Conservation (phyloP, 2,329 filamentous ascomycete species). For the Penicillium italicum region DNA sequence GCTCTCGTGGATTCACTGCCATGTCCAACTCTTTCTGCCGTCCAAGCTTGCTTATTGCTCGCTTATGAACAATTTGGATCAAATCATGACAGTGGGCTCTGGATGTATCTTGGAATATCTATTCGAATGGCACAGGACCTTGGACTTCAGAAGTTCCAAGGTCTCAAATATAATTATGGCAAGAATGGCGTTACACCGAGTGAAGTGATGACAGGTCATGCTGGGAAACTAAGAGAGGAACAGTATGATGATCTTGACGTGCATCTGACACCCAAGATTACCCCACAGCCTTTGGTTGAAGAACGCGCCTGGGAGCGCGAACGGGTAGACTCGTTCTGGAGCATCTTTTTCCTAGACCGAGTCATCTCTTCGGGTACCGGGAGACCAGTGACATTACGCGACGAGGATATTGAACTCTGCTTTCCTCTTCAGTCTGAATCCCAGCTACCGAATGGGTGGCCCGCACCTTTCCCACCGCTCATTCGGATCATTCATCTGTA, state of each 20-base stretch:
- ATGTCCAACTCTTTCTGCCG: constrained; percentile 76
- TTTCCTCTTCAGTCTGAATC: constrained; percentile 59
- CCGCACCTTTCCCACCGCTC: constrained; percentile 73
- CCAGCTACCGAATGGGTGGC: constrained; percentile 60
- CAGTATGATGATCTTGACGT: constrained; percentile 44
- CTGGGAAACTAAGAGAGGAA: constrained; percentile 43
- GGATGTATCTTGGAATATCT: constrained; percentile 88
- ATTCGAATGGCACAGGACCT: constrained; percentile 80
- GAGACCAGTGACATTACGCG: constrained; percentile 74
- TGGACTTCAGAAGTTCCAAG: constrained; percentile 76
- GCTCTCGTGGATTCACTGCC: constrained; percentile 78
- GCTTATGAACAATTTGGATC: constrained; percentile 88
- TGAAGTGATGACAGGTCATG: constrained; percentile 48
- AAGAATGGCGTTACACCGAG: constrained; percentile 55
- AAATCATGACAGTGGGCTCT: constrained; percentile 81
- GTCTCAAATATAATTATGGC: constrained; percentile 58
- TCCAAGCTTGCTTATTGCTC: constrained; percentile 77
- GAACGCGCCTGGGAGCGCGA: constrained; percentile 69
- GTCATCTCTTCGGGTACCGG: constrained; percentile 86
- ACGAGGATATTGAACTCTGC: constrained; percentile 78
- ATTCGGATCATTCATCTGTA: constrained; percentile 84
- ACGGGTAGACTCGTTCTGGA: constrained; percentile 83
- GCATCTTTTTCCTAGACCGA: constrained; percentile 80
- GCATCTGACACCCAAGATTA: constrained; percentile 22
- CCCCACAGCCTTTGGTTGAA: constrained; percentile 50